phyloP scores from a whole-genome alignment of 2,329 filamentous ascomycete genomes.

The Aspergillus neotritici region DNA sequence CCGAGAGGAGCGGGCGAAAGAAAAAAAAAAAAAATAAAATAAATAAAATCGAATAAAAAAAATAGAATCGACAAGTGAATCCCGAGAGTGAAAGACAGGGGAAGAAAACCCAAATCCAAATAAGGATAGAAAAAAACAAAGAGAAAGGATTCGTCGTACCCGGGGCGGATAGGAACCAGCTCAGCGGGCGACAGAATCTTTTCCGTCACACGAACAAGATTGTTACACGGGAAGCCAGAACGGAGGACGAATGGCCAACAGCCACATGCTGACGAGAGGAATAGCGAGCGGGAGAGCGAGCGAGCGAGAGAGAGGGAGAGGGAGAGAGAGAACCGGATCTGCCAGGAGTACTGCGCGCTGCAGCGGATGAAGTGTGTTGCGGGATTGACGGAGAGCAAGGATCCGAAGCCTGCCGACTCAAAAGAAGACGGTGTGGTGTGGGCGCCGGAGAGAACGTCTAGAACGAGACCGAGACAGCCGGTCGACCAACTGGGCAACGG shows the following conservation, averaged over 20 bases:
- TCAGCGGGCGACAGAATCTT: slow-evolving; percentile 11
- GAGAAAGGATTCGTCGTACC: slow-evolving; percentile 4
- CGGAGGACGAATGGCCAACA: slow-evolving; percentile 28
- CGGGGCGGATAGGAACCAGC: slow-evolving; percentile 2
- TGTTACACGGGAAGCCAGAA: slow-evolving; percentile 30
- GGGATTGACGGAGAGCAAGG: too few species aligned
- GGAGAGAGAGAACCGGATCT: not conserved
- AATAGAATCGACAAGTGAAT: not conserved
- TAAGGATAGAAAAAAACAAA: slow-evolving; percentile 5
- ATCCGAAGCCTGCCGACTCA: too few species aligned
- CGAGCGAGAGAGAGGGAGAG: not conserved
- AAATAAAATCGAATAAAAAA: slow-evolving; percentile 6
- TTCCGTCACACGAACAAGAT: slow-evolving; percentile 25
- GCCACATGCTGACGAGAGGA: slow-evolving; percentile 29
- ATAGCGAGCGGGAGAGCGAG: slow-evolving; percentile 3
- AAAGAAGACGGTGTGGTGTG: too few species aligned
- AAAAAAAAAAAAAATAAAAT: slow-evolving; percentile 14
- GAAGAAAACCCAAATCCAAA: slow-evolving; percentile 1
- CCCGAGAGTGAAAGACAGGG: not conserved
- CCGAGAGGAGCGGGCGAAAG: slow-evolving; percentile 26
- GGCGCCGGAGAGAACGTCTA: slow-evolving; percentile 15
- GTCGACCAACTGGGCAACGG: not conserved
- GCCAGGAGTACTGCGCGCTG: not conserved
- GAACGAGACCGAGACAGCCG: slow-evolving; percentile 12
- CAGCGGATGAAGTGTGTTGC: too few species aligned